phyloP scores from a whole-genome alignment of 306 rosid species.

The Sesbania bispinosa region DNA sequence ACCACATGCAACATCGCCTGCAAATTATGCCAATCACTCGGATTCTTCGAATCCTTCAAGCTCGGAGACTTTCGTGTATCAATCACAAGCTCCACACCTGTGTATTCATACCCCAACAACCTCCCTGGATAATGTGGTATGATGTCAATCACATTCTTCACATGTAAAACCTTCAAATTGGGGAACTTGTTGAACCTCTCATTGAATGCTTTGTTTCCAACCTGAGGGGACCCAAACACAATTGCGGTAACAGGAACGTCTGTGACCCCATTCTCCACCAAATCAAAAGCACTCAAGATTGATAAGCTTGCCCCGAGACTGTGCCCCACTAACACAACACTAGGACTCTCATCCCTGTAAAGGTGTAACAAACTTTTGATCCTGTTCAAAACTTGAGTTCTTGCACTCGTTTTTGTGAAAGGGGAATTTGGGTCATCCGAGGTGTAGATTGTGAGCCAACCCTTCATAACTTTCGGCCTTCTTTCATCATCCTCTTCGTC shows the following conservation, averaged over 20 bases:
- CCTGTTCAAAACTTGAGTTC: constrained; percentile 36
- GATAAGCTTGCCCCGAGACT: constrained; percentile 64
- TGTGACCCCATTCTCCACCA: constrained; percentile 50
- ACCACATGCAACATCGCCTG: constrained; percentile 68
- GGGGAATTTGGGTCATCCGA: constrained; percentile 43
- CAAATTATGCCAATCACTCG: constrained; percentile 68
- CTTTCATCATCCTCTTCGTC: neutral
- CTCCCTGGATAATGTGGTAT: constrained; percentile 48
- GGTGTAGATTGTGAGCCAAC: constrained; percentile 64
- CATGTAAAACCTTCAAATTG: constrained; percentile 44
- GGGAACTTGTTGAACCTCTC: constrained; percentile 21
- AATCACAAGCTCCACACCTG: constrained; percentile 43
- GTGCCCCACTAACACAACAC: constrained; percentile 50
- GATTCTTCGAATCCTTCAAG: constrained; percentile 55
- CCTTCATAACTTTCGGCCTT: constrained; percentile 52
- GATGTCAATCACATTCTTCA: constrained; percentile 42
- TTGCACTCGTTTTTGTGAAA: constrained; percentile 48
- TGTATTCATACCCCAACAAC: constrained; percentile 37
- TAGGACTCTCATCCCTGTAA: constrained; percentile 49
- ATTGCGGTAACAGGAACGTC: constrained; percentile 49
- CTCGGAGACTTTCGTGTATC: constrained; percentile 49
- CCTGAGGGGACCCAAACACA: constrained; percentile 47
- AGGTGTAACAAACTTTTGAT: constrained; percentile 26
- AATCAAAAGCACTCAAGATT: constrained; percentile 46
- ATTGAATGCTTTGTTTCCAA: constrained; percentile 46